A percentile compares a stretch with the other conserved stretches of the same genome.
These are phyloP conservation scores for Ustilago curta DNA, from an alignment of 1,284 basidiomycete genomes.

Conservation along the genomic window DNA sequence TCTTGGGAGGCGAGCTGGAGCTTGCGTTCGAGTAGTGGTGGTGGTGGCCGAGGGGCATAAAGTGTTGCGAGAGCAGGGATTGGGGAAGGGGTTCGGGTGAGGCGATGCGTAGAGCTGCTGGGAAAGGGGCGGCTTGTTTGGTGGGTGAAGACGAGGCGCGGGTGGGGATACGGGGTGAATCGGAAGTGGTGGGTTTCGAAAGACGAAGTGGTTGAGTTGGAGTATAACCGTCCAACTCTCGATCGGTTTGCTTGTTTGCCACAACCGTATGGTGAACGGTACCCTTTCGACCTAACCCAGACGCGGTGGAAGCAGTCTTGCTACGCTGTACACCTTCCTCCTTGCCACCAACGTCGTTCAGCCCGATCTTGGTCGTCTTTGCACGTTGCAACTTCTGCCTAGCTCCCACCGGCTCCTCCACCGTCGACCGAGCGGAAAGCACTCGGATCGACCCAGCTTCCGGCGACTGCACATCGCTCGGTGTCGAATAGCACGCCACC, in stretches of 20 bases:
- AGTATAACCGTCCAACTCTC: conserved; percentile 4
- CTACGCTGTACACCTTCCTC: conserved; percentile 18
- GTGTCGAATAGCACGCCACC: conserved; percentile 40
- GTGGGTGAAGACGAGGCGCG: conserved; percentile 21
- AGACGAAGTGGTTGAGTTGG: conserved; percentile 23
- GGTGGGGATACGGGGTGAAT: conserved; percentile 8
- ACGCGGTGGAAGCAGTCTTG: conserved; percentile 26
- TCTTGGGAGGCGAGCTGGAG: conserved; percentile 15
- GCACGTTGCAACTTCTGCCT: conserved; percentile 36
- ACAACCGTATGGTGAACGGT: conserved; percentile 19
- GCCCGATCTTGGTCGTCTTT: conserved; percentile 20
- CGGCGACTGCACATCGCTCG: conserved; percentile 15
- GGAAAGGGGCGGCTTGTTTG: conserved; percentile 12
- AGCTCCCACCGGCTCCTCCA: conserved; percentile 4
- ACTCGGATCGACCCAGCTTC: conserved; percentile 7
- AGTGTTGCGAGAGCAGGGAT: neutral
- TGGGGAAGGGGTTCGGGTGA: conserved; percentile 9
- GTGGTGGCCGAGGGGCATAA: conserved; percentile 3
- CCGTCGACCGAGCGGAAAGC: neutral
- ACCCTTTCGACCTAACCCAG: conserved; percentile 16
- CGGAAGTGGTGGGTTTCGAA: neutral
- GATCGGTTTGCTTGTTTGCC: neutral
- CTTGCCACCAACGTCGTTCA: neutral
- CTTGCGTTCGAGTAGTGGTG: neutral
- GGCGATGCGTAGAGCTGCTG: conserved; percentile 24